Base-by-base conservation (phyloP, 2,329 filamentous ascomycete species). In the Blastomyces gilchristii region DNA sequence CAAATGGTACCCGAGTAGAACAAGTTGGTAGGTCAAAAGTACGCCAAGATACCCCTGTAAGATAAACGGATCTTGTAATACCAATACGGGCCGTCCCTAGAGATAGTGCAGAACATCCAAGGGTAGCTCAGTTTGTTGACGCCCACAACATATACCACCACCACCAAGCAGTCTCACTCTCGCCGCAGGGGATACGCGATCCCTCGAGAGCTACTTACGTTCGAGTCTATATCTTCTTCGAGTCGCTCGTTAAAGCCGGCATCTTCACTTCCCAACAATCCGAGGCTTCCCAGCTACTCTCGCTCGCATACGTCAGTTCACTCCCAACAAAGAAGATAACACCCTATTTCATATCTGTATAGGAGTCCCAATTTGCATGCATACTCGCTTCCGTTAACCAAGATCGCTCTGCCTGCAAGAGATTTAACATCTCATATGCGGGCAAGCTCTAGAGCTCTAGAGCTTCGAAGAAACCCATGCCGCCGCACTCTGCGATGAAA, bases 401-500 rank as follows among this genome's bases (percentile, higher is more conserved):
- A 37, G 8, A 18, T 34, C 37, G 11, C 22, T 37, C 49, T 49
- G 58, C 58, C 43, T 37, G 43, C 58, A 37, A 28, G 43, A 49
- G 58, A 49, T 49, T 34, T 59, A 59, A 22, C 22, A 22, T 59
- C 43, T 47, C 58, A 4, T 49, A 37, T 59, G 58, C 41, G 16
- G 25, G 43, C 58, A 49, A 43, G 37, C 37, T 58, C 41, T 43
- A 49, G 28, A 37, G 43, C 58, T 22, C 43, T 25, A 59, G 41
- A 59, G 28, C 58, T 59, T 50, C 28, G 18, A 28, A 59, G 43
- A 63, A 61, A 67, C 68, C 67, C 70, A 74, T 73, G 71, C 71
- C 66, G 67, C 61, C 63, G 60, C 61, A 60, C 63, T 62, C 62
- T 71, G 70, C 69, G 67, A 72, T 71, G 70, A 68, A 64, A 70